Conservation (phyloP, 2,329 filamentous ascomycete genomes). For the Neofusicoccum laricinum region DNA sequence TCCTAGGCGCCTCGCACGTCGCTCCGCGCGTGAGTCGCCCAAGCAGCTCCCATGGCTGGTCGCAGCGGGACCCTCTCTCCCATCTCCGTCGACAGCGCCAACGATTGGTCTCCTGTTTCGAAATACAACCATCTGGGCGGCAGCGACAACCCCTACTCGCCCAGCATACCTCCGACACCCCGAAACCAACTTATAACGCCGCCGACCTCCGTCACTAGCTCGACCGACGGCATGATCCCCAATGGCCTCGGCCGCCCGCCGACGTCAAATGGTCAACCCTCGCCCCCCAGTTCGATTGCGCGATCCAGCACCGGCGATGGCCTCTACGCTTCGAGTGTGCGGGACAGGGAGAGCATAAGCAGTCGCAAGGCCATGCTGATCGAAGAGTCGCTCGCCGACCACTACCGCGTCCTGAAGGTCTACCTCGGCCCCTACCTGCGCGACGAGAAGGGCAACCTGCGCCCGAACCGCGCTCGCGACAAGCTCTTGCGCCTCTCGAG, state of each 20-base stretch:
- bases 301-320: conserved; percentile 78
- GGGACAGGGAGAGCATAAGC: conserved; percentile 54
- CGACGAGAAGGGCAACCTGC: conserved; percentile 71
- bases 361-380: conserved; percentile 56
- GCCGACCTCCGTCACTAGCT: conserved; percentile 36
- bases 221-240: conserved; percentile 47
- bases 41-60: conserved; percentile 29
- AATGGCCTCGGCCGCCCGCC: conserved; percentile 46
- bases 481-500: conserved; percentile 86
- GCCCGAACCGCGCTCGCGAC: conserved; percentile 86
- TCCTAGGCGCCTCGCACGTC: background rate
- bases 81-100: conserved; percentile 36
- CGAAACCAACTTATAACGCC: conserved; percentile 32
- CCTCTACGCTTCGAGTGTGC: conserved; percentile 54
- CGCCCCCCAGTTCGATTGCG: conserved; percentile 84
- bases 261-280: conserved; percentile 55
- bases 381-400: conserved; percentile 73
- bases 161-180: conserved; percentile 30
- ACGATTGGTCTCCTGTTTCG: conserved; percentile 40
- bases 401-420: conserved; percentile 75
- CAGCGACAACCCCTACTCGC: conserved; percentile 38
- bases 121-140: conserved; percentile 35
- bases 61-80: conserved; percentile 40
- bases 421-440: conserved; percentile 69
- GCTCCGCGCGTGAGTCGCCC: background rate